phyloP scores from a whole-genome alignment of 169 alveolate species.

The Miamiensis avidus region DNA sequence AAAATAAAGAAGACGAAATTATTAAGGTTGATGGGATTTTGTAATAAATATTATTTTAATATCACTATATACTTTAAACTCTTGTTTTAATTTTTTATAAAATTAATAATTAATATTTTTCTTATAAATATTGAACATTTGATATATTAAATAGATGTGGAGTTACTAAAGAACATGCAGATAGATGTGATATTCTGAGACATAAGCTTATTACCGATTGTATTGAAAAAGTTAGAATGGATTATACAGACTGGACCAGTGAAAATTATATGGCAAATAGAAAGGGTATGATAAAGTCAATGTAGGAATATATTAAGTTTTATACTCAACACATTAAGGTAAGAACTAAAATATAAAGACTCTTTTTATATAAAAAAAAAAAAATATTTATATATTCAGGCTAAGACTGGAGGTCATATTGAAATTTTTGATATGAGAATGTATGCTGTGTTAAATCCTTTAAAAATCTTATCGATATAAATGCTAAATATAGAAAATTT shows the following conservation, averaged over 20 bases:
- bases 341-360: neutral
- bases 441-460: slow-evolving; percentile 6
- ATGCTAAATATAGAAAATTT: slow-evolving; percentile 13
- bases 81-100: too few relatives aligned
- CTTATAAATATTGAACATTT: neutral
- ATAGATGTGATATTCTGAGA: slow-evolving; percentile 13
- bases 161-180: slow-evolving; percentile 21
- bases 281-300: slow-evolving; percentile 2
- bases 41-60: neutral
- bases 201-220: neutral
- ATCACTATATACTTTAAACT: too few relatives aligned
- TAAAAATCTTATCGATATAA: slow-evolving; percentile 18
- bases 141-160: slow-evolving; percentile 6
- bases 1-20: slow-evolving; percentile 19
- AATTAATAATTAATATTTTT: too few relatives aligned
- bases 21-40: slow-evolving; percentile 22
- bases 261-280: neutral
- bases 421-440: slow-evolving; percentile 1
- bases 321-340: slow-evolving; percentile 10
- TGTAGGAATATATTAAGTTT: slow-evolving; percentile 18
- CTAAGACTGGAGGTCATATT: neutral
- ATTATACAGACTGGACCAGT: neutral
- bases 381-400: neutral
- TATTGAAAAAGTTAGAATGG: neutral
- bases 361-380: neutral